phyloP scores from a whole-genome alignment of 768 basidiomycete genomes.

The Russula sp. region DNA sequence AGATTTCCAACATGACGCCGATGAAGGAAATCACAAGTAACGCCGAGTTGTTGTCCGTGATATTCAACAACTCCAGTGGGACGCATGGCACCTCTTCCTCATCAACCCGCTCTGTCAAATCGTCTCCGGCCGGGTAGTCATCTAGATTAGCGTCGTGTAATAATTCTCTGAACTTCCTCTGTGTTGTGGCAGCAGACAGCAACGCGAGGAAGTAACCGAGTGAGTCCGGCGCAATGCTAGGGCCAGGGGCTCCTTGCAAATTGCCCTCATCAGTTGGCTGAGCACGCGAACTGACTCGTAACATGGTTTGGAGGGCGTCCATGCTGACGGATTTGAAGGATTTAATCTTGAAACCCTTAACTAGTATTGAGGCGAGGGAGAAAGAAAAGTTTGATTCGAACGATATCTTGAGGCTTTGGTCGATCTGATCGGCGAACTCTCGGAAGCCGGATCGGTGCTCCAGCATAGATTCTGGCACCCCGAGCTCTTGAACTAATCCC shows the following conservation, averaged over 20 bases:
- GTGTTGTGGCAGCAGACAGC: constrained; percentile 57
- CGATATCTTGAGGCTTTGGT: constrained; percentile 62
- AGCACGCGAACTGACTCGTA: constrained; percentile 51
- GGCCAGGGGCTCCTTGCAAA: constrained; percentile 33
- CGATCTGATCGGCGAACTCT: constrained; percentile 63
- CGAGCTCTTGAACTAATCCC: constrained; percentile 46
- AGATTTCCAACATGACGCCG: constrained; percentile 63
- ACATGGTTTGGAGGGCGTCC: constrained; percentile 51
- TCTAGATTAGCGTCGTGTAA: constrained; percentile 57
- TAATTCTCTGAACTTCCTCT: constrained; percentile 48
- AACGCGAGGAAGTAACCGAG: constrained; percentile 77
- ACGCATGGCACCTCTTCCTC: constrained; percentile 42
- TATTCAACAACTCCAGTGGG: constrained; percentile 50
- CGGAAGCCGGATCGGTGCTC: constrained; percentile 58
- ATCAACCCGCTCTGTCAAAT: constrained; percentile 35
- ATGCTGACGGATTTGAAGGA: constrained; percentile 55
- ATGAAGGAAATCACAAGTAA: constrained; percentile 70
- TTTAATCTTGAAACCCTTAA: constrained; percentile 76
- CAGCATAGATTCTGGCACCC: constrained; percentile 52
- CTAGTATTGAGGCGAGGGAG: constrained; percentile 71
- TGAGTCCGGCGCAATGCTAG: constrained; percentile 48
- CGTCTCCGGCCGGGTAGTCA: constrained; percentile 37
- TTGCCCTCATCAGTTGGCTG: constrained; percentile 26
- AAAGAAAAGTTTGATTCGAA: constrained; percentile 79
- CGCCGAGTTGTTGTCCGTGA: constrained; percentile 55